A percentile compares a stretch with the other conserved stretches of the same genome.
These are phyloP conservation scores for Coemansia sp. DNA, from an alignment of 192 early-diverging fungal genomes.

Conservation along the genomic window DNA sequence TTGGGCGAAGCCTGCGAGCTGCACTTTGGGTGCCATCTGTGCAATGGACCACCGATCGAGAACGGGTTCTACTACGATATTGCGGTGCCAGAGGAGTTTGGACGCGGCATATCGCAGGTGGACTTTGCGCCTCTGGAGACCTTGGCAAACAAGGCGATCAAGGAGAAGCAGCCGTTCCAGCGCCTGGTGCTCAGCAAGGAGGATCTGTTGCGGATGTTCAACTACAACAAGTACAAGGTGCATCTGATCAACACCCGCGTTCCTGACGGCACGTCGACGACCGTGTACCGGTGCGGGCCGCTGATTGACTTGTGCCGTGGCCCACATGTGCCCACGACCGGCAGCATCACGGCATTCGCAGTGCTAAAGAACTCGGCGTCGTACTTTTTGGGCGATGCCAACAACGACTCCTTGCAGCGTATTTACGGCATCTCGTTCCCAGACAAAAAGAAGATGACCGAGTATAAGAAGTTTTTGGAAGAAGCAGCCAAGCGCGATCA, in stretches of 20 bases:
- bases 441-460: conserved; percentile 94
- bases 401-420: conserved; percentile 97
- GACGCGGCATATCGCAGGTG: conserved; percentile 68
- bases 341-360: conserved; percentile 87
- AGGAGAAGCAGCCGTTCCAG: conserved; percentile 95
- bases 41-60: conserved; percentile 93
- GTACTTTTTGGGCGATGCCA: conserved; percentile 96
- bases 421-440: conserved; percentile 99
- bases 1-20: conserved; percentile 96
- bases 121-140: conserved; percentile 89
- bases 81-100: conserved; percentile 63
- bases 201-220: conserved; percentile 94
- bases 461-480: conserved; percentile 93
- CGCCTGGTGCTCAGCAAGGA: conserved; percentile 86
- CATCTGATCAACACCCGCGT: conserved; percentile 91
- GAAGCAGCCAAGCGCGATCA: conserved; percentile 96
- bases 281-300: conserved; percentile 97
- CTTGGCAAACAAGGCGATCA: conserved; percentile 81
- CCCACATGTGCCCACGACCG: conserved; percentile 94
- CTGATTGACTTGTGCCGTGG: conserved; percentile 96
- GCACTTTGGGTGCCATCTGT: conserved; percentile 97
- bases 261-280: conserved; percentile 88
- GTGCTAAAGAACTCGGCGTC: conserved; percentile 97
- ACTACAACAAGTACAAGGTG: conserved; percentile 97
- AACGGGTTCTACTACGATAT: conserved; percentile 98